A percentile compares a stretch with the other conserved stretches of the same genome.
Conservation (phyloP, 2,329 filamentous ascomycete species). For the Alternaria ethzedia region DNA sequence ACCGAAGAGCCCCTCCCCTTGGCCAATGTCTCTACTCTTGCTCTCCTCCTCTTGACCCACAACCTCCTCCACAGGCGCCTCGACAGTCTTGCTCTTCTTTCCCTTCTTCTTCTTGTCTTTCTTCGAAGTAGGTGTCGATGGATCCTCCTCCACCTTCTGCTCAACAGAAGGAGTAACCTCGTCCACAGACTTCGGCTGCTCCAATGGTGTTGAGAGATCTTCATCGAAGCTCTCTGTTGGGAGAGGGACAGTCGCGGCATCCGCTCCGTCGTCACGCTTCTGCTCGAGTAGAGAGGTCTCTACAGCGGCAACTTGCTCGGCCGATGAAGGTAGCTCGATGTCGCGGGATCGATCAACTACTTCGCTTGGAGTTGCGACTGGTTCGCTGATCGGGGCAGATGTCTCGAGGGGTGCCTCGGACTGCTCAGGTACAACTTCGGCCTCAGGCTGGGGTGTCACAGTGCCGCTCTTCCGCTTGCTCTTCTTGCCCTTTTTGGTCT, state of each 20-base stretch:
- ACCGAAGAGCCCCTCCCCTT: background rate
- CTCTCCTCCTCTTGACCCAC: background rate
- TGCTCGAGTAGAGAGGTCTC: background rate
- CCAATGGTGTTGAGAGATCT: background rate
- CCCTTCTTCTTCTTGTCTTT: constrained; percentile 33
- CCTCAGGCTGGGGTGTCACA: constrained; percentile 1
- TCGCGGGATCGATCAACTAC: background rate
- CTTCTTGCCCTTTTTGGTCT: constrained; percentile 14
- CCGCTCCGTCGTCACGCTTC: background rate
- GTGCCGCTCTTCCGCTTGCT: constrained; percentile 7
- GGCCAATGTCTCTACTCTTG: background rate
- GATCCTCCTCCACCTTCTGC: background rate
- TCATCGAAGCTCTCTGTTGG: constrained; percentile 2
- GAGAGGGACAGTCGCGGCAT: constrained; percentile 6
- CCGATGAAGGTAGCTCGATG: background rate
- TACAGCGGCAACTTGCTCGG: background rate
- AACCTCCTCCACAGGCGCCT: constrained; percentile 14
- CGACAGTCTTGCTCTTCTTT: constrained; percentile 22
- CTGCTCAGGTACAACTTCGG: constrained; percentile 2
- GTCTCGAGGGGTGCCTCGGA: background rate
- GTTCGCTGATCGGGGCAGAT: background rate
- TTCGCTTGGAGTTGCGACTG: background rate
- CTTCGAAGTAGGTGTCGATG: constrained; percentile 12
- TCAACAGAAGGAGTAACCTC: background rate
- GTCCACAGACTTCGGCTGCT: background rate